Base-by-base conservation (phyloP, 495 filamentous ascomycete species). In the Aspergillus steynii region DNA sequence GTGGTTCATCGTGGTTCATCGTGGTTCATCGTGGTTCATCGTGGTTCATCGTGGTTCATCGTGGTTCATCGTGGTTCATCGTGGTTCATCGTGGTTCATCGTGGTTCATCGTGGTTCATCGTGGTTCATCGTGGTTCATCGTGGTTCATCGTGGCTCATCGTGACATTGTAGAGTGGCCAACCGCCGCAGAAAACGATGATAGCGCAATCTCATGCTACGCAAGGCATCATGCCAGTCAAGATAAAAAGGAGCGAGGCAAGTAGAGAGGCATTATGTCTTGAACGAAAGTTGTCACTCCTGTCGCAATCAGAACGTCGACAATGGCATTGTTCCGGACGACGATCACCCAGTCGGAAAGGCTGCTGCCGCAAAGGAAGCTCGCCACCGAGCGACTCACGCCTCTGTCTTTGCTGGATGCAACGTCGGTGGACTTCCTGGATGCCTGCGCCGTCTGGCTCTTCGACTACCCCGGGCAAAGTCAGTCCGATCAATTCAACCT, bases 391-490 rank as follows among this genome's bases (percentile, higher is more conserved):
- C 58, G 29, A 5, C 55, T 61, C 31, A 32, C 47, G 9, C 6
- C 59, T 27, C 66, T 76, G 6, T 76, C 72, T 4, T 60, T 76
- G 1, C 58, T 75, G 0, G 72, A 76, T 62, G 72, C 71, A 5
- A 73, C 65, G 8, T 66, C 68, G 6, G 65, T 64, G 1, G 52
- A 70, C 26, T 74, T 70, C 50, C 46, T 61, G 2, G 37, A 66
- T 2, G 61, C 62, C 2, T 66, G 54, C 28, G 69, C 65, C 4
- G 61, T 70, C 25, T 76, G 74, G 74, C 37, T 75, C 5, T 71
- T 66, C 34, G 62, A 68, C 15, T 42, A 32, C 26, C 66, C 68
- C 2, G 46, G 27, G 66, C 9, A 4, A 59, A 37, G 20, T 29
- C 10, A 27, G 7, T n/a, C 27, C 2, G 3, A 53, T 53, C 37